Conservation (phyloP, 2,329 filamentous ascomycete genomes). For the Ceratocystis variospora region DNA sequence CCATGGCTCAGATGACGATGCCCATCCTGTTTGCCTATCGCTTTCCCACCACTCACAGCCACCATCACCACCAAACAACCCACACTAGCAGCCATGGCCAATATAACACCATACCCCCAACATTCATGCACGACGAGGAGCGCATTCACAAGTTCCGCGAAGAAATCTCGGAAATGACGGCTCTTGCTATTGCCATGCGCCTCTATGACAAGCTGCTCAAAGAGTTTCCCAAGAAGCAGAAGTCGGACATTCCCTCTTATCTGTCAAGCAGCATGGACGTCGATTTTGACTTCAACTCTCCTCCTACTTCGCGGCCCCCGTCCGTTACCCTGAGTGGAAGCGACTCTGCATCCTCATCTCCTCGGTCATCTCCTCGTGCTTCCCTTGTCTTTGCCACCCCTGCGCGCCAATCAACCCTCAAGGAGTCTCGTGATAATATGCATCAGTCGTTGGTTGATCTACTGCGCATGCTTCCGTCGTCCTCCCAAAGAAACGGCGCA, state of each 20-base stretch:
- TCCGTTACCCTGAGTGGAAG: conserved; percentile 39
- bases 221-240: not conserved
- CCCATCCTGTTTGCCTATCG: conserved; percentile 12
- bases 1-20: conserved; percentile 34
- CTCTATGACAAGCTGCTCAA: conserved; percentile 40
- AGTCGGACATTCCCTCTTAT: conserved; percentile 22
- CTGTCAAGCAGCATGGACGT: conserved; percentile 19
- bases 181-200: conserved; percentile 50
- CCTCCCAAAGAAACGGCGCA: conserved; percentile 23
- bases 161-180: conserved; percentile 48
- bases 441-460: conserved; percentile 42
- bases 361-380: conserved; percentile 32
- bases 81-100: not conserved
- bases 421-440: conserved; percentile 34
- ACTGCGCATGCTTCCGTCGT: conserved; percentile 36
- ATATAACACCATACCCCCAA: conserved; percentile 36
- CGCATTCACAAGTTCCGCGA: conserved; percentile 45
- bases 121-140: conserved; percentile 53
- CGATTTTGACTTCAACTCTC: conserved; percentile 37
- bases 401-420: conserved; percentile 31
- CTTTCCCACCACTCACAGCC: conserved; percentile 16
- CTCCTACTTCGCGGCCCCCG: conserved; percentile 33
- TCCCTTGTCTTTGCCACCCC: conserved; percentile 29
- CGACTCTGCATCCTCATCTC: conserved; percentile 38
- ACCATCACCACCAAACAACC: conserved; percentile 14